phyloP scores from a whole-genome alignment of 345 rosid species.

The Syzygium aqueum region DNA sequence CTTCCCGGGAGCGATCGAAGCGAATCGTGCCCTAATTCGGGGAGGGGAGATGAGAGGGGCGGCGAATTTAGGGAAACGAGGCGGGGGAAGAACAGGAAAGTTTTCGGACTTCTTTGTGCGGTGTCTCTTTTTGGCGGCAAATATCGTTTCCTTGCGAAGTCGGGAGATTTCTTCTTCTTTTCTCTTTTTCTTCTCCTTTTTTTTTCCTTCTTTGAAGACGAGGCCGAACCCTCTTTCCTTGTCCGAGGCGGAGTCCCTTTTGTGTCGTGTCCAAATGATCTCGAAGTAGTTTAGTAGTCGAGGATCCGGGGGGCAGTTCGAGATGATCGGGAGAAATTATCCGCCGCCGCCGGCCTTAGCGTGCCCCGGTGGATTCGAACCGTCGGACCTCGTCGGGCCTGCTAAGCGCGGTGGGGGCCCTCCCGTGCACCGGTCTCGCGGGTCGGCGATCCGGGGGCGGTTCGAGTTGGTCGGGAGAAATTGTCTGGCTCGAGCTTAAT shows the following conservation, averaged over 20 bases:
- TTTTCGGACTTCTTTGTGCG: not conserved
- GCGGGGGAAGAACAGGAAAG: not conserved
- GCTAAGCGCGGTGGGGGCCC: too few species aligned
- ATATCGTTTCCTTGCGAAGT: not conserved
- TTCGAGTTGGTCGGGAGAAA: not conserved
- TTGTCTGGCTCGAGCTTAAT: not conserved
- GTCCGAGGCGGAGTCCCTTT: not conserved
- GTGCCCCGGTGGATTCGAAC: not conserved
- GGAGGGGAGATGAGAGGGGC: not conserved
- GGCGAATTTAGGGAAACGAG: not conserved
- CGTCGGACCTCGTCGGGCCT: not conserved
- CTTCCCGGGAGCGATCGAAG: not conserved
- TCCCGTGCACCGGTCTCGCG: not conserved
- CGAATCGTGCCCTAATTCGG: not conserved
- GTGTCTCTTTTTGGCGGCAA: not conserved
- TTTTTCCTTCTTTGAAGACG: too few species aligned
- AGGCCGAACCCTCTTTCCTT: not conserved
- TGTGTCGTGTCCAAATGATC: not conserved
- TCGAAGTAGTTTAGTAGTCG: not conserved
- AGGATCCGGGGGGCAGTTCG: not conserved
- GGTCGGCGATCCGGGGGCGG: not conserved
- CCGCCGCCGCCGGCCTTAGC: too few species aligned
- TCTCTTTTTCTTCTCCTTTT: not conserved
- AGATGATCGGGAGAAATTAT: not conserved
- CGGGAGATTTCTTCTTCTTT: not conserved